Conservation (phyloP, 495 filamentous ascomycete genomes). For the Viridothelium virens region DNA sequence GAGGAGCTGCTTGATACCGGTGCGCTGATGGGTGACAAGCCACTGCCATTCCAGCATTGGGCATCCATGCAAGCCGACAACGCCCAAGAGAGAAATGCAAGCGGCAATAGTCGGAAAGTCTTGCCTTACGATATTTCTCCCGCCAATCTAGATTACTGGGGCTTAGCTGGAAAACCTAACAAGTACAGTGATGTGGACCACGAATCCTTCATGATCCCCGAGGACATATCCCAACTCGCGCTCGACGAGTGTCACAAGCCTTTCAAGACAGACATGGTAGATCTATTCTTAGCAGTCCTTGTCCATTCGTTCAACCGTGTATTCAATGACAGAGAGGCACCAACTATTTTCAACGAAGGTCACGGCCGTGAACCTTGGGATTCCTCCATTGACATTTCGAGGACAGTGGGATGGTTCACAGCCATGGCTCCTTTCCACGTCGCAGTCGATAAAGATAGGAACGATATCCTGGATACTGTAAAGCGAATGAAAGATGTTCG, state of each 20-base stretch:
- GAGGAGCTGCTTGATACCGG: conserved; percentile 18
- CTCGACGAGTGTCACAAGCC: conserved; percentile 15
- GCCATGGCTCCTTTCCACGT: conserved; percentile 24
- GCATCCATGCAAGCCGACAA: conserved; percentile 18
- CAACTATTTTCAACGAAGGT: conserved; percentile 25
- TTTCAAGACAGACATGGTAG: conserved; percentile 22
- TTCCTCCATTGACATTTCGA: conserved; percentile 22
- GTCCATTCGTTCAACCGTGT: conserved; percentile 25
- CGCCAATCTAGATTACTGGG: conserved; percentile 22
- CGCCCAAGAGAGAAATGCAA: not conserved
- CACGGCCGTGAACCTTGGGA: conserved; percentile 27
- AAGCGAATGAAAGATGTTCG: conserved; percentile 23
- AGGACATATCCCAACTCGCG: not conserved
- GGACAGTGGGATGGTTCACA: conserved; percentile 28
- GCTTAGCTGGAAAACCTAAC: conserved; percentile 19
- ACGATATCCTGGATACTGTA: conserved; percentile 24
- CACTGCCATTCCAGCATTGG: conserved; percentile 26
- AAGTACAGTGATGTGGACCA: conserved; percentile 19
- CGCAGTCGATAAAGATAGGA: conserved; percentile 13
- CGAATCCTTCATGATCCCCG: conserved; percentile 21
- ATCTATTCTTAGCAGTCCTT: conserved; percentile 23
- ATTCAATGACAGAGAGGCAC: conserved; percentile 22
- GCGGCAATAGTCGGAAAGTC: conserved; percentile 1
- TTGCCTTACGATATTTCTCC: conserved; percentile 9
- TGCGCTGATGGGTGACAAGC: conserved; percentile 11